Evolutionary conservation across 2,329 filamentous ascomycete genomes (phyloP), one percentile per base, ranked within the genome.

Genomic region (Calonectria montana): DNA sequence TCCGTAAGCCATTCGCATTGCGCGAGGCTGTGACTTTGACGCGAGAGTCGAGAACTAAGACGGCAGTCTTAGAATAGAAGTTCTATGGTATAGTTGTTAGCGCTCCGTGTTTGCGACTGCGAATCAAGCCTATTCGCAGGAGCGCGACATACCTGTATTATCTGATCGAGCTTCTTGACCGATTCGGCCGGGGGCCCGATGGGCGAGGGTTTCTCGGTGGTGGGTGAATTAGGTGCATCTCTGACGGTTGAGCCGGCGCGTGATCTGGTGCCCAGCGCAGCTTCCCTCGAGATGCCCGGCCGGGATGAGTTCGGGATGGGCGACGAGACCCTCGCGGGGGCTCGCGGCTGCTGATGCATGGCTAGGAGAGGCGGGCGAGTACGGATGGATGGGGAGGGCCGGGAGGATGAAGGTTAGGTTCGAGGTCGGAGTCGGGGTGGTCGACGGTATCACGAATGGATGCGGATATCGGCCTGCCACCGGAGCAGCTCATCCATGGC

Each of bases 331-430:
- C 92, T 89, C 76, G 94, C 93, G 76, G 93, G 90, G 74, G 92
- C 90, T 79, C 96, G 92, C 78, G 94, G 92, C 85, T 96, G 94
- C 86, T 97, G 96, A 90, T 98, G 95, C 96, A 98, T 98, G 64
- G 61, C 78, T 74, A 50, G 48, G n/a, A 35, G 37, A 53, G 39
- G 47, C 18, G 31, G n/a, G 37, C 45, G 47, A 47, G 45, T 64
- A 55, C 65, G 59, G 47, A 43, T 67, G 16, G 55, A 39, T 25
- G 61, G 41, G 43, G 67, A 73, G 65, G 53, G 61, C 69, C 67
- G 64, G 63, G 62, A 67, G 47, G 61, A 25, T 23, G 41, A 43
- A 31, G 10, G 12, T 64, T 35, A 37, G 65, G 59, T 62, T 64
- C 47, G 67, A 48, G 48, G 69, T 50, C 68, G 57, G 70, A 55